A percentile compares a stretch with the other conserved stretches of the same genome.
Evolutionary conservation across 108 stramenopile species (phyloP).

Genomic region (Nitzschia sp.): DNA sequence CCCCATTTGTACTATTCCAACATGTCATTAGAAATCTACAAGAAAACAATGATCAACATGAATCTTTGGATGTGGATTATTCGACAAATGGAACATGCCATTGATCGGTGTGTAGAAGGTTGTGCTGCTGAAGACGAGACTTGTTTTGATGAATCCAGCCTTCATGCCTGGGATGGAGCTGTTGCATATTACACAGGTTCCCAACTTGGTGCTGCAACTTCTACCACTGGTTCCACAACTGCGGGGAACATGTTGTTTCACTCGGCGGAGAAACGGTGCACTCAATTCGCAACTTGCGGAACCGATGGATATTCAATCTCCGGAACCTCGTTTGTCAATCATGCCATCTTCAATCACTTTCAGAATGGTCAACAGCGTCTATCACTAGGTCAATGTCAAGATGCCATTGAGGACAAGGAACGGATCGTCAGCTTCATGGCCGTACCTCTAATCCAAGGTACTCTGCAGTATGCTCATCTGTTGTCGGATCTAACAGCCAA

Average conservation of each 20-base stretch:
- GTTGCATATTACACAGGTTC: conserved; percentile 65
- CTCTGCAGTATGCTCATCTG: conserved; percentile 53
- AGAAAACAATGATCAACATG: conserved; percentile 64
- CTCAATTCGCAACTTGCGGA: conserved; percentile 60
- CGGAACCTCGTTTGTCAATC: conserved; percentile 54
- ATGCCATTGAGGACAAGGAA: conserved; percentile 44
- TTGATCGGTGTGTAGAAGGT: conserved; percentile 55
- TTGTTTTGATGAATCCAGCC: conserved; percentile 50
- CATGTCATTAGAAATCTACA: conserved; percentile 34
- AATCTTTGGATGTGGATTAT: conserved; percentile 70
- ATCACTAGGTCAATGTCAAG: conserved; percentile 43
- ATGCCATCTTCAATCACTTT: conserved; percentile 51
- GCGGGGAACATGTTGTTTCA: conserved; percentile 39
- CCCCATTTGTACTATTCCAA: conserved; percentile 38
- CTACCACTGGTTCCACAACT: too few relatives aligned
- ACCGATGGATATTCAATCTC: conserved; percentile 26
- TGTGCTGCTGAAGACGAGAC: conserved; percentile 44
- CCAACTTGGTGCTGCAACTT: background rate
- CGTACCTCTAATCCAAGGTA: conserved; percentile 69
- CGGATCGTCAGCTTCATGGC: conserved; percentile 57
- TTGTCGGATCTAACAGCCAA: background rate
- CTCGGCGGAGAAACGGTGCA: conserved; percentile 63
- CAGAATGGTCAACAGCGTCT: conserved; percentile 44
- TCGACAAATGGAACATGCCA: conserved; percentile 65
- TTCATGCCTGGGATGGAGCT: conserved; percentile 50